A percentile compares a stretch with the other conserved stretches of the same genome.
These are phyloP conservation scores for Taphrina communis DNA, from an alignment of 1,139 yeast genomes.

Conservation along the genomic window DNA sequence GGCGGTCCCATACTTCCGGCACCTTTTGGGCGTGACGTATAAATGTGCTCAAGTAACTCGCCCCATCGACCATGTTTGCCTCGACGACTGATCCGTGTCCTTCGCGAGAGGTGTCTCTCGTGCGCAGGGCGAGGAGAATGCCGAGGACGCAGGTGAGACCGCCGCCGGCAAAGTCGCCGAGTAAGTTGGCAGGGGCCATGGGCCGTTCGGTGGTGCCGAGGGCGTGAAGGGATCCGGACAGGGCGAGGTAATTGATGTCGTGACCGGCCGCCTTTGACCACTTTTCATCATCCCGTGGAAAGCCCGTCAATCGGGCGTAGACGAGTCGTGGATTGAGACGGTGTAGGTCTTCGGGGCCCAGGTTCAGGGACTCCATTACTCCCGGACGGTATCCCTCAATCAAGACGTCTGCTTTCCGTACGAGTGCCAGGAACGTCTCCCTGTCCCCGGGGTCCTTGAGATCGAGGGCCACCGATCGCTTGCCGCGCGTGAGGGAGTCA, in stretches of 20 bases:
- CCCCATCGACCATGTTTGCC: slow-evolving; percentile 47
- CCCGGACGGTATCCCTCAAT: slow-evolving; percentile 52
- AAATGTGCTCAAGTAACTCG: slow-evolving; percentile 46
- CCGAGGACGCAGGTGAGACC: slow-evolving; percentile 46
- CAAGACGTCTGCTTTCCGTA: slow-evolving; percentile 50
- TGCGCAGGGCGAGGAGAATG: slow-evolving; percentile 44
- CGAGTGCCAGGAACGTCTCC: slow-evolving; percentile 47
- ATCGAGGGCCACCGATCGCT: slow-evolving; percentile 51
- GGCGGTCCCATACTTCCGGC: slow-evolving; percentile 33
- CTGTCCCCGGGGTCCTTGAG: slow-evolving; percentile 49
- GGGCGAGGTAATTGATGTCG: slow-evolving; percentile 47
- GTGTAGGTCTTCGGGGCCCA: slow-evolving; percentile 47
- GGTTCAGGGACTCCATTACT: slow-evolving; percentile 50
- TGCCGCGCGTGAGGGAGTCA: slow-evolving; percentile 52
- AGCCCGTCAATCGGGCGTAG: slow-evolving; percentile 46
- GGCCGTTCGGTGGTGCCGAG: slow-evolving; percentile 30
- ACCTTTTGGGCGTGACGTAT: slow-evolving; percentile 43
- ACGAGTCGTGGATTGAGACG: slow-evolving; percentile 43
- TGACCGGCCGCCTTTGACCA: slow-evolving; percentile 46
- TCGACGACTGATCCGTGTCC: slow-evolving; percentile 44
- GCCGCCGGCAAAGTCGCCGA: slow-evolving; percentile 48
- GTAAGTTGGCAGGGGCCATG: slow-evolving; percentile 35
- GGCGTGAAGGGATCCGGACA: slow-evolving; percentile 44
- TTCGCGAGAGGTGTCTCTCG: slow-evolving; percentile 22
- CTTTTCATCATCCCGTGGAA: slow-evolving; percentile 43